These are phyloP conservation scores for Populus pruinosa DNA, from an alignment of 345 rosid genomes.

Conservation along the genomic window DNA sequence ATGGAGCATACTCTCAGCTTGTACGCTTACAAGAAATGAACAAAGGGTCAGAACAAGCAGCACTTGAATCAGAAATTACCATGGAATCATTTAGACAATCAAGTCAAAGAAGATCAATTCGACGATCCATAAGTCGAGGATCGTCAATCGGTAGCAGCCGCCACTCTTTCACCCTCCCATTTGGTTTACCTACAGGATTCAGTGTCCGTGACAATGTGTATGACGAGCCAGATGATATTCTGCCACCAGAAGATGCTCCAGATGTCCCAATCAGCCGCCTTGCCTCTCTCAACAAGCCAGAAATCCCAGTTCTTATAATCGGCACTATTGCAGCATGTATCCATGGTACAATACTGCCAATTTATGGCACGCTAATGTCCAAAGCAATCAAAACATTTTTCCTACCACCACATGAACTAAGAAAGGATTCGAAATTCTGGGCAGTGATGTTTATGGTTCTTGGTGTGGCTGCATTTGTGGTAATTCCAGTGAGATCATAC, in stretches of 20 bases:
- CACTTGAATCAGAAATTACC: constrained; percentile 13
- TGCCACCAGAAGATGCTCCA: constrained; percentile 31
- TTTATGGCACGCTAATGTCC: constrained; percentile 57
- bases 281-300: constrained; percentile 40
- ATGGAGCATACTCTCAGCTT: constrained; percentile 83
- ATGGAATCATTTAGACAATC: constrained; percentile 13
- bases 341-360: constrained; percentile 51
- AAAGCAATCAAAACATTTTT: constrained; percentile 53
- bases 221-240: constrained; percentile 29
- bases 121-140: constrained; percentile 19
- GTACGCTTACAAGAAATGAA: constrained; percentile 61
- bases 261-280: constrained; percentile 35
- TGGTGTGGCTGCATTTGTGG: constrained; percentile 54
- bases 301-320: constrained; percentile 31
- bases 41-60: constrained; percentile 25
- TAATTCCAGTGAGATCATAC: constrained; percentile 46
- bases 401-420: constrained; percentile 53
- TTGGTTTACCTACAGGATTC: constrained; percentile 52
- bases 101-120: constrained; percentile 21
- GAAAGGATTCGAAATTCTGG: constrained; percentile 73
- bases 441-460: constrained; percentile 59
- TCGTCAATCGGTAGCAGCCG: constrained; percentile 24
- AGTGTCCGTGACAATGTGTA: constrained; percentile 25
- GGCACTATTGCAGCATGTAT: constrained; percentile 30
- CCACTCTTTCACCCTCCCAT: constrained; percentile 54